These are phyloP conservation scores for Talaromyces sp. DNA, from an alignment of 2,329 filamentous ascomycete species.

Conservation along the genomic window DNA sequence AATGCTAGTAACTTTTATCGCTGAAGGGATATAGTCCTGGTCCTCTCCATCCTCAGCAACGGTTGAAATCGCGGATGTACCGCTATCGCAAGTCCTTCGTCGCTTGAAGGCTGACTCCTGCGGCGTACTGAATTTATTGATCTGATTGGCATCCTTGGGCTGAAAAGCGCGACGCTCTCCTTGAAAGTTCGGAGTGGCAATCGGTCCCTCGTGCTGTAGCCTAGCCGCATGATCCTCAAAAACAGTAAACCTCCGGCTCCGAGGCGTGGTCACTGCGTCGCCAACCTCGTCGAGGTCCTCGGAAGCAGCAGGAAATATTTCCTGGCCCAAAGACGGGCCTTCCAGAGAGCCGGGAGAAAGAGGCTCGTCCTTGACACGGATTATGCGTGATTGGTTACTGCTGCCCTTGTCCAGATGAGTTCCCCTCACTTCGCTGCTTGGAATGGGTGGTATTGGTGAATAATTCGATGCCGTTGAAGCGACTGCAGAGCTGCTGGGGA, in stretches of 20 bases:
- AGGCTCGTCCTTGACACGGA: constrained; percentile 38
- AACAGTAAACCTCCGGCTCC: constrained; percentile 29
- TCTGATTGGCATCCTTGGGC: constrained; percentile 32
- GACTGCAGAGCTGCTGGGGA: not conserved
- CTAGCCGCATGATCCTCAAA: constrained; percentile 6
- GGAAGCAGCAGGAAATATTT: constrained; percentile 51
- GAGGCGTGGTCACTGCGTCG: constrained; percentile 42
- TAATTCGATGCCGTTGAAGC: constrained; percentile 12
- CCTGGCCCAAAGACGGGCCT: constrained; percentile 17
- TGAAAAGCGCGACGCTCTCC: constrained; percentile 25
- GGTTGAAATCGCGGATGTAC: constrained; percentile 41
- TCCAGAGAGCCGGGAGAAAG: constrained; percentile 35
- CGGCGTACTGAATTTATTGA: constrained; percentile 17
- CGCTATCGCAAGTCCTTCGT: constrained; percentile 36
- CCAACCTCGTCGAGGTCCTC: constrained; percentile 60
- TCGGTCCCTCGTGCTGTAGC: not conserved
- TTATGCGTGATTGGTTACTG: constrained; percentile 22
- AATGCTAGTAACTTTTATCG: not conserved
- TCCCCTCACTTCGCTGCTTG: not conserved
- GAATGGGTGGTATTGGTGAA: not conserved
- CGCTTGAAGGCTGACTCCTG: constrained; percentile 29
- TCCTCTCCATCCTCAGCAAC: constrained; percentile 54
- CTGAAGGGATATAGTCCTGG: constrained; percentile 13
- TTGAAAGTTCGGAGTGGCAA: constrained; percentile 11
- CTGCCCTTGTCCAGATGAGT: not conserved